A percentile compares a stretch with the other conserved stretches of the same genome.
Conservation (phyloP, 495 filamentous ascomycete species). For the Chaetomium tenue region DNA sequence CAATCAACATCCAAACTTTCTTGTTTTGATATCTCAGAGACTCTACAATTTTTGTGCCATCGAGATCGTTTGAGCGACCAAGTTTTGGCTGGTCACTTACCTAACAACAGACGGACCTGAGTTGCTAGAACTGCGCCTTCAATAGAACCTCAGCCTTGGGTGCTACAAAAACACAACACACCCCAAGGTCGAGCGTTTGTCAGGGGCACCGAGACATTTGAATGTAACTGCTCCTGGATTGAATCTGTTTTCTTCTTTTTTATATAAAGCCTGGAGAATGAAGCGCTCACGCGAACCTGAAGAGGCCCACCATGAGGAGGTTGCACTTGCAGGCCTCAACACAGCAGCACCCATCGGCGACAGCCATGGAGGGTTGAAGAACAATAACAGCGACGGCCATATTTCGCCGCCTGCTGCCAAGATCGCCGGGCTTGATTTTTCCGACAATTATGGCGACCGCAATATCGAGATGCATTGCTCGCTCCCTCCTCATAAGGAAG, state of each 20-base stretch:
- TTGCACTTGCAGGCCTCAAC: not conserved
- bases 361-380: slow-evolving; percentile 6
- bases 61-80: not conserved
- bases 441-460: slow-evolving; percentile 20
- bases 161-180: no score
- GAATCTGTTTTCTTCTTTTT: not conserved
- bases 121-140: no score
- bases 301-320: slow-evolving; percentile 35
- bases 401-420: slow-evolving; percentile 39
- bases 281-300: slow-evolving; percentile 56
- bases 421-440: slow-evolving; percentile 45
- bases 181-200: no score
- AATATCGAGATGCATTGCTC: slow-evolving; percentile 67
- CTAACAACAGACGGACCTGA: no score
- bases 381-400: slow-evolving; percentile 14
- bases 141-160: no score
- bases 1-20: not conserved
- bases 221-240: slow-evolving; percentile 19
- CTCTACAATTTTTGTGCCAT: not conserved
- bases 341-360: no score
- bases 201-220: not conserved
- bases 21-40: not conserved
- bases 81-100: not conserved
- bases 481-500: slow-evolving; percentile 72
- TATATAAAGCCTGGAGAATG: slow-evolving; percentile 35